Evolutionary conservation across 306 rosid genomes (phyloP), one percentile per base, ranked within the genome.

Genomic region (Spatholobus suberectus): DNA sequence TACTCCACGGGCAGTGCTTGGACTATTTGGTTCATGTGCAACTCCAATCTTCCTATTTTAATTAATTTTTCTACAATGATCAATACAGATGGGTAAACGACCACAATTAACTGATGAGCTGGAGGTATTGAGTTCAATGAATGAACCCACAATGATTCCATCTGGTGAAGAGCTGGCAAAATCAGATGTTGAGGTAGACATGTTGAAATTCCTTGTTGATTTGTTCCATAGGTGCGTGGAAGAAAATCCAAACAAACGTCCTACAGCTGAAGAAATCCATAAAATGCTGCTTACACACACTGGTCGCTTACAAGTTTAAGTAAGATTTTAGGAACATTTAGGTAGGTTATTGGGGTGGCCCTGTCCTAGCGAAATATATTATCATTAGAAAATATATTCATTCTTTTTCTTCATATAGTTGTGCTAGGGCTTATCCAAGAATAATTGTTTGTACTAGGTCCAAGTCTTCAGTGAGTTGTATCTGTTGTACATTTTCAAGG

Each of bases 181-280:
- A 55, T 83, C 89, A 62, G 88, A 89, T 63, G 75, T 82, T 0
- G 90, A 90, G 59, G 62, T 46, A 18, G 91, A 76, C 41, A 41
- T 58, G 10, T 38, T 86, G 78, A 75, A 80, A 44, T 92, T 94
- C 83, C 97, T 92, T 49, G 90, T 94, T 63, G 90, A 94, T 67
- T 84, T 96, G 87, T 96, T 91, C 74, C 88, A 49, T 71, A 89
- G 80, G 70, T 96, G 99, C 73, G 89, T 97, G 0, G 66, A 83
- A 70, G 94, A 90, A 76, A 85, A 90, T 74, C 97, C 97, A 5
- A 69, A n/a, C 7, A 88, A 89, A 58, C 93, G 97, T 17, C 99
- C 97, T 18, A 83, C 94, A 1, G 97, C 97, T 55, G 82, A 92
- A 80, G 85, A 89, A 81, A 91, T 96, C 79, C 74, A 88, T 74